phyloP scores from a whole-genome alignment of 257 asterid species.

The Eustoma russellianum region DNA sequence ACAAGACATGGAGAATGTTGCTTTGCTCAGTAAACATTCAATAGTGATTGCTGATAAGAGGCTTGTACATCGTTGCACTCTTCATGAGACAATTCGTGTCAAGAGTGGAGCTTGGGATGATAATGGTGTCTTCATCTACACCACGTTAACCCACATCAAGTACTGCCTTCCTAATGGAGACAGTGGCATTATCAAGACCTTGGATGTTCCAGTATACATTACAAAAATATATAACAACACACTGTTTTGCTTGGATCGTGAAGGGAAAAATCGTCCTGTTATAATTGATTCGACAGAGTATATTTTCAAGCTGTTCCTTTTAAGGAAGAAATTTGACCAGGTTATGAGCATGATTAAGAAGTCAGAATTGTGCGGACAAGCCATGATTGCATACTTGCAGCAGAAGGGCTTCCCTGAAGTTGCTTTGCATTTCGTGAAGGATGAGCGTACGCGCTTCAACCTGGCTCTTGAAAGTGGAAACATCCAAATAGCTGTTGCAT shows the following conservation, averaged over 20 bases:
- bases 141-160: constrained; percentile 83
- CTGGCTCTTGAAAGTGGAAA: constrained; percentile 88
- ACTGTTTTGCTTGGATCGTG: constrained; percentile 88
- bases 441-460: constrained; percentile 78
- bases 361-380: constrained; percentile 90
- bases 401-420: constrained; percentile 97
- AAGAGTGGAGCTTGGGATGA: constrained; percentile 99
- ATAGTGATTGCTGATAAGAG: constrained; percentile 80
- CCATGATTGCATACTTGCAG: constrained; percentile 92
- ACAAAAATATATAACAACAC: constrained; percentile 75
- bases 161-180: constrained; percentile 97
- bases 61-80: constrained; percentile 83
- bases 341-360: constrained; percentile 90
- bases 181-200: constrained; percentile 83
- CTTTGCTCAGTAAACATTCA: constrained; percentile 83
- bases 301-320: constrained; percentile 58
- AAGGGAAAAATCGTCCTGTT: constrained; percentile 81
- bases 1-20: constrained; percentile 83
- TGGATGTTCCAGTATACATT: constrained; percentile 77
- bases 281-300: constrained; percentile 85
- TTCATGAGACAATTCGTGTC: constrained; percentile 92
- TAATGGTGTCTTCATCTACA: constrained; percentile 79
- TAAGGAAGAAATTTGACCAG: constrained; percentile 74
- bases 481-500: constrained; percentile 80
- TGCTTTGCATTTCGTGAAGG: constrained; percentile 90